Evolutionary conservation across 495 filamentous ascomycete species (phyloP).

Genomic region (Thermothielavioides terrestris): DNA sequence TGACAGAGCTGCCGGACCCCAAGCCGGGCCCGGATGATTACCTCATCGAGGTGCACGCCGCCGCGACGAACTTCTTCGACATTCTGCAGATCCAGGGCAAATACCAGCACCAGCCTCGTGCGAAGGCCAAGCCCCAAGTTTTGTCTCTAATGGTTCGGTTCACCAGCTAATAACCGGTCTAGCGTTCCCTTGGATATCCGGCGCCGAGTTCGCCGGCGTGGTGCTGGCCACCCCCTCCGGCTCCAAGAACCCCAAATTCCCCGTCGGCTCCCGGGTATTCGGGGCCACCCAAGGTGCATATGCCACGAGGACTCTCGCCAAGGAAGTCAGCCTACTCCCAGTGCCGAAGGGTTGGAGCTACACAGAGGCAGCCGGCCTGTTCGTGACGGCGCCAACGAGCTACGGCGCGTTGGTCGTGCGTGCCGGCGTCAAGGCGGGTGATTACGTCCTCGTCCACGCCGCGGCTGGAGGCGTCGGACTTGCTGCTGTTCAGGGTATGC

Average conservation of each 20-base stretch:
- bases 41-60: slow-evolving; percentile 78
- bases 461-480: slow-evolving; percentile 88
- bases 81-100: slow-evolving; percentile 80
- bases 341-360: slow-evolving; percentile 76
- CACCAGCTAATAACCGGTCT: slow-evolving; percentile 6
- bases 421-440: slow-evolving; percentile 66
- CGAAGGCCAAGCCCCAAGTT: neutral
- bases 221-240: slow-evolving; percentile 55
- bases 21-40: slow-evolving; percentile 63
- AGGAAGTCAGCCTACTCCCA: slow-evolving; percentile 58
- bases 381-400: slow-evolving; percentile 84
- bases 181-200: slow-evolving; percentile 76
- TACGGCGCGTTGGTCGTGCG: slow-evolving; percentile 77
- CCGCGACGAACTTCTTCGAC: slow-evolving; percentile 94
- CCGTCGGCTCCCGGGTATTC: slow-evolving; percentile 74
- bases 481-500: slow-evolving; percentile 68
- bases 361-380: slow-evolving; percentile 77
- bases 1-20: slow-evolving; percentile 65
- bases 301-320: slow-evolving; percentile 61
- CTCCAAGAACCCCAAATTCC: slow-evolving; percentile 41
- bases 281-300: slow-evolving; percentile 82
- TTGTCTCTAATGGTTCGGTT: neutral
- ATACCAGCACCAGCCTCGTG: slow-evolving; percentile 56
- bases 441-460: slow-evolving; percentile 86
- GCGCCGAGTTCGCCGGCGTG: slow-evolving; percentile 76